Percentiles rank a stretch among this genome's conserved stretches.
Evolutionary conservation across 805 yeast species (phyloP).

Genomic region (Peterozyma toletana): DNA sequence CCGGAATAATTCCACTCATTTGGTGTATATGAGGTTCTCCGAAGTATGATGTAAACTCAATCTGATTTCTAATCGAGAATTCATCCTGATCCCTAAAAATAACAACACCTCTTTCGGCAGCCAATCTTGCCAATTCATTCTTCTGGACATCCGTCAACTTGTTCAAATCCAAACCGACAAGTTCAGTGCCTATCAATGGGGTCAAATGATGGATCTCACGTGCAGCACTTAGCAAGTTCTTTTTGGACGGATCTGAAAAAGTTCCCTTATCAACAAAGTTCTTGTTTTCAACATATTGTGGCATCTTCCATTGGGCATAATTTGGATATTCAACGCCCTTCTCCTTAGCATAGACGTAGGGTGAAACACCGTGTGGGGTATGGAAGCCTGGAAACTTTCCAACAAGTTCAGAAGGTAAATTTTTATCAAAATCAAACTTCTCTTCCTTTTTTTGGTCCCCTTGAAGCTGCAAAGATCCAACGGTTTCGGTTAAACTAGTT

Average conservation of each 20-base stretch:
- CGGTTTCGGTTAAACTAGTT: no score
- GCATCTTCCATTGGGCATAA: slow-evolving; percentile 11
- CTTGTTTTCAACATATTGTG: slow-evolving; percentile 9
- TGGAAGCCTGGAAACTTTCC: slow-evolving; percentile 8
- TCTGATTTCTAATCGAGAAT: slow-evolving; percentile 32
- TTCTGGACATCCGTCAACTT: slow-evolving; percentile 31
- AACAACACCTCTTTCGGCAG: slow-evolving; percentile 40
- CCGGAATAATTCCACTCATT: slow-evolving; percentile 35
- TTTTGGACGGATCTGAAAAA: slow-evolving; percentile 7
- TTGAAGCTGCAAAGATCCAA: no score
- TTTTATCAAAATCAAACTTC: no score
- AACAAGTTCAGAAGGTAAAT: slow-evolving; percentile 6
- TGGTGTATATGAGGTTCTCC: slow-evolving; percentile 42
- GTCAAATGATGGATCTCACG: slow-evolving; percentile 21
- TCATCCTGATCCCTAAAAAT: slow-evolving; percentile 39
- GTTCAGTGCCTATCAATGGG: slow-evolving; percentile 37
- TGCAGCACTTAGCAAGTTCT: neutral
- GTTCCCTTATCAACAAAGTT: slow-evolving; percentile 9
- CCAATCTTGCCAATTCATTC: slow-evolving; percentile 39
- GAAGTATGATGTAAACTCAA: slow-evolving; percentile 33
- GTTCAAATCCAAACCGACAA: slow-evolving; percentile 35
- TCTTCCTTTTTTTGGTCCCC: no score
- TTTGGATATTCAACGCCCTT: slow-evolving; percentile 12
- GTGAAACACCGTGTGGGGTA: slow-evolving; percentile 11
- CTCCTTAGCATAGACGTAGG: slow-evolving; percentile 9